These are phyloP conservation scores for Fagopyrum esculentum DNA, from an alignment of 148 eudicot species.

Conservation along the genomic window DNA sequence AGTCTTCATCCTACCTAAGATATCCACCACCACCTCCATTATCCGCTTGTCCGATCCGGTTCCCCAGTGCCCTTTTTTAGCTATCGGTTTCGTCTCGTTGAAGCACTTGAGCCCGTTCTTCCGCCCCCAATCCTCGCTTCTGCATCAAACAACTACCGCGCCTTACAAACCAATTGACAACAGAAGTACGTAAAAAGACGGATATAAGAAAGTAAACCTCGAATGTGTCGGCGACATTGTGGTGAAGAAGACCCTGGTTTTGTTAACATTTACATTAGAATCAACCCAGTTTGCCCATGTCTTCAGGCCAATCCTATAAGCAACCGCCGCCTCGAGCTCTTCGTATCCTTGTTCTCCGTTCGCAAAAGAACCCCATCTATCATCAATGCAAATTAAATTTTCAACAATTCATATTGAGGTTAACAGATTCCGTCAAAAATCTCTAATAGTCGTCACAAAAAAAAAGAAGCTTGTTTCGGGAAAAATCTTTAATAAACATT, in stretches of 20 bases:
- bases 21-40: slow-evolving; percentile 52
- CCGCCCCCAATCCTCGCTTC: slow-evolving; percentile 64
- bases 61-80: slow-evolving; percentile 67
- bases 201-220: slow-evolving; percentile 29
- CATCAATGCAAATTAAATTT: neutral
- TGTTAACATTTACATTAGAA: slow-evolving; percentile 60
- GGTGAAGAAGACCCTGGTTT: slow-evolving; percentile 78
- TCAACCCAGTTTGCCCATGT: slow-evolving; percentile 99
- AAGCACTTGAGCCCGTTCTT: slow-evolving; percentile 57
- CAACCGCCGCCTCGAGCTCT: slow-evolving; percentile 58
- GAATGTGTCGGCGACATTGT: slow-evolving; percentile 93
- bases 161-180: neutral
- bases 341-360: slow-evolving; percentile 82
- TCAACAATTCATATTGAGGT: neutral
- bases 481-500: no score
- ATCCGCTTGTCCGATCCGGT: slow-evolving; percentile 61
- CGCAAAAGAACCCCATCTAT: slow-evolving; percentile 91
- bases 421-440: no score
- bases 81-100: slow-evolving; percentile 76
- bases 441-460: no score
- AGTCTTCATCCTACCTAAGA: slow-evolving; percentile 57
- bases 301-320: slow-evolving; percentile 68
- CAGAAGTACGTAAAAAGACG: neutral
- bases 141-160: slow-evolving; percentile 6
- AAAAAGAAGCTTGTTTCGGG: neutral